phyloP scores from a whole-genome alignment of 2,329 filamentous ascomycete species.

The Parascedosporium putredinis region DNA sequence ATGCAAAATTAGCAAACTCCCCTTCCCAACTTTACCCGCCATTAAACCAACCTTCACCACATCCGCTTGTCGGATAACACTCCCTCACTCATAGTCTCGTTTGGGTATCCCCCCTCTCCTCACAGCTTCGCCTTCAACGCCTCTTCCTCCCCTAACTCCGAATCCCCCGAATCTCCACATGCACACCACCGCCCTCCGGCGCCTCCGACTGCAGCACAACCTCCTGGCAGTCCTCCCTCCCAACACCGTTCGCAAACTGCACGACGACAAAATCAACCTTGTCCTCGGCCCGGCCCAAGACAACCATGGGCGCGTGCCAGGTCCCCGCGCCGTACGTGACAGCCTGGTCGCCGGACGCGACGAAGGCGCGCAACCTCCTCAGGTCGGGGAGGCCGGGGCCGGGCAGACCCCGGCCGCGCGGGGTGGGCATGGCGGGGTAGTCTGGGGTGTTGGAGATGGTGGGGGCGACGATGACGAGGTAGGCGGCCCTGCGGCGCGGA shows the following conservation, averaged over 20 bases:
- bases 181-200: background rate
- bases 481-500: slow-evolving; percentile 34
- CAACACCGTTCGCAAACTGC: slow-evolving; percentile 79
- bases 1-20: too few relatives aligned
- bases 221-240: slow-evolving; percentile 80
- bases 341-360: slow-evolving; percentile 67
- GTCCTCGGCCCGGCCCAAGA: slow-evolving; percentile 48
- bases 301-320: slow-evolving; percentile 96
- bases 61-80: background rate
- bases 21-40: too few relatives aligned
- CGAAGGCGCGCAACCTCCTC: slow-evolving; percentile 59
- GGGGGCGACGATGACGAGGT: slow-evolving; percentile 84
- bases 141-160: background rate
- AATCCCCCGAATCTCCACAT: background rate
- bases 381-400: slow-evolving; percentile 65
- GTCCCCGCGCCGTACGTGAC: slow-evolving; percentile 88
- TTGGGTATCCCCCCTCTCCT: too few relatives aligned
- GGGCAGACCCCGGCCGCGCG: slow-evolving; percentile 31
- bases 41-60: background rate
- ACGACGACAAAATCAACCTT: slow-evolving; percentile 79
- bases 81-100: background rate
- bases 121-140: background rate
- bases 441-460: slow-evolving; percentile 40
- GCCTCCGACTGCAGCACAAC: slow-evolving; percentile 30
- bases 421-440: slow-evolving; percentile 14